Conservation (phyloP, 441 rosid species). For the Mallotus repandus region DNA sequence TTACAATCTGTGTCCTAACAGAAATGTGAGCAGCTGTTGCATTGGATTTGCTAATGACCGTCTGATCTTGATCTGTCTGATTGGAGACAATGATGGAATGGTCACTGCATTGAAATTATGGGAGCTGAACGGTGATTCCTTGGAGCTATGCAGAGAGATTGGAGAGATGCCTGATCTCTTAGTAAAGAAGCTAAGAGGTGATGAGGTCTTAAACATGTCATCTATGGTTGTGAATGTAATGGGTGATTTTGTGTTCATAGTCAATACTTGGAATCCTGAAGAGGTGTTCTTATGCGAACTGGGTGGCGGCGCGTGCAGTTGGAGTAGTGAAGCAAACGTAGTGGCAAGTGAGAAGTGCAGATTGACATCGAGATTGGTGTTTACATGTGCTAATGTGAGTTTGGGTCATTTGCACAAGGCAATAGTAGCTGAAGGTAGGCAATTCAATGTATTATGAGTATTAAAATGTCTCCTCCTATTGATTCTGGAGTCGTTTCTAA, state of each 20-base stretch:
- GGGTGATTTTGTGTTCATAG: constrained; percentile 42
- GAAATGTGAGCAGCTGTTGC: constrained; percentile 24
- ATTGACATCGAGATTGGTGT: constrained; percentile 24
- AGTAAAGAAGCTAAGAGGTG: constrained; percentile 41
- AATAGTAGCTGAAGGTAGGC: constrained; percentile 7
- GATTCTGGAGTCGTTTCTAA: too few species aligned
- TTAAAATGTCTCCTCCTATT: too few species aligned
- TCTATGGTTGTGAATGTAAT: constrained; percentile 34
- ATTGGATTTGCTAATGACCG: constrained; percentile 36
- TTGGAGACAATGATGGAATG: constrained; percentile 30
- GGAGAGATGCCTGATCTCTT: constrained; percentile 50
- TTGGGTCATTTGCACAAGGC: constrained; percentile 50
- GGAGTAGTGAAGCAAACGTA: constrained; percentile 46
- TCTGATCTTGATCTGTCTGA: constrained; percentile 49
- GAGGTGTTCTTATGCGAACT: constrained; percentile 52
- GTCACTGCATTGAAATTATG: constrained; percentile 45
- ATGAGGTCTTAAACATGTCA: constrained; percentile 18
- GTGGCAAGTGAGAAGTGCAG: constrained; percentile 20
- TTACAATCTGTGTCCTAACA: constrained; percentile 32
- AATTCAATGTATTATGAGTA: background rate
- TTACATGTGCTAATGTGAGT: constrained; percentile 45
- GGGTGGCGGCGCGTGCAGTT: constrained; percentile 22
- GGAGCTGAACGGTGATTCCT: constrained; percentile 37
- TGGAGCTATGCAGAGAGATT: constrained; percentile 30
- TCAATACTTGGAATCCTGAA: constrained; percentile 27